Conservation (phyloP, 2,329 filamentous ascomycete genomes). For the Paecilomyces formosus region DNA sequence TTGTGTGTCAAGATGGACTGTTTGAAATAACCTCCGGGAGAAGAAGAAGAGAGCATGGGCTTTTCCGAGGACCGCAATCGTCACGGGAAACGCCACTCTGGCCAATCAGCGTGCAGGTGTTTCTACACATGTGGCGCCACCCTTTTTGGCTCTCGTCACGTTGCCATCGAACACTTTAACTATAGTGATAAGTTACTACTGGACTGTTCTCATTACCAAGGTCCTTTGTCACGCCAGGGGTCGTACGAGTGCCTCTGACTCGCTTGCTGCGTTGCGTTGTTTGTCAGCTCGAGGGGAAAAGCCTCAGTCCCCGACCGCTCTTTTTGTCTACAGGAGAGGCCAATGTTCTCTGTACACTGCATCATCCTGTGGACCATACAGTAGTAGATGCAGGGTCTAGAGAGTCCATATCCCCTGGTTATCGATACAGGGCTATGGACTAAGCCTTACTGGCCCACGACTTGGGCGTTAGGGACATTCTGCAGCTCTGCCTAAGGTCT, state of each 20-base stretch:
- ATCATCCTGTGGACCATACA: neutral
- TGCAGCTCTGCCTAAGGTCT: neutral
- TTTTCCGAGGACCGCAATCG: slow-evolving; percentile 4
- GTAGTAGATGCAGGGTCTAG: neutral
- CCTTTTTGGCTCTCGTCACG: neutral
- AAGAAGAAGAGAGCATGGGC: slow-evolving; percentile 12
- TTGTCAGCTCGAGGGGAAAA: neutral
- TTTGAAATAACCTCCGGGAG: slow-evolving; percentile 9
- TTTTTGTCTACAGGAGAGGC: neutral
- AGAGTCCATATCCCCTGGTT: neutral
- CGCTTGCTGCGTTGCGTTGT: neutral
- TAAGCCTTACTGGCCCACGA: neutral
- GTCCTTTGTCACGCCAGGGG: neutral
- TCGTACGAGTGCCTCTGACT: neutral
- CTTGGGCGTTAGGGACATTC: neutral
- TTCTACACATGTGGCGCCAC: slow-evolving; percentile 33
- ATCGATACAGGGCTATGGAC: neutral
- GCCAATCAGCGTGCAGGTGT: slow-evolving; percentile 32
- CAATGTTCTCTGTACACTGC: neutral
- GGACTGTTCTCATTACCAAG: neutral
- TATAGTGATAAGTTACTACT: too few species aligned
- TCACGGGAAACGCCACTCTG: neutral
- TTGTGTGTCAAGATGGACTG: slow-evolving; percentile 8
- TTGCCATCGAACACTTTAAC: neutral
- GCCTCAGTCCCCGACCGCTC: neutral